phyloP scores from a whole-genome alignment of 805 yeast species.

The Teunomyces atbi region DNA sequence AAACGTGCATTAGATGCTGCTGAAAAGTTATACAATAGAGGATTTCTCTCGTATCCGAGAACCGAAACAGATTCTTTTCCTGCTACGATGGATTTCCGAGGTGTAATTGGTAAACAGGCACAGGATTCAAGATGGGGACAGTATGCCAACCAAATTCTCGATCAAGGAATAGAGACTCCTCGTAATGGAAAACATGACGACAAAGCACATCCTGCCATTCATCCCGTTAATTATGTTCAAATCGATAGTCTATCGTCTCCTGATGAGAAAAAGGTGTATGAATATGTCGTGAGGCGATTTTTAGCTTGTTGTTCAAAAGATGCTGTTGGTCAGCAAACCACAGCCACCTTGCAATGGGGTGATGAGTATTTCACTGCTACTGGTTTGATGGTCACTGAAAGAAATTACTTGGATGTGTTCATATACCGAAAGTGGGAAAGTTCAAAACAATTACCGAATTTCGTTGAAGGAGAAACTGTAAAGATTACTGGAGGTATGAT shows the following conservation, averaged over 20 bases:
- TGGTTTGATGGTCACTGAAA: constrained; percentile 73
- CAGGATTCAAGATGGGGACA: constrained; percentile 64
- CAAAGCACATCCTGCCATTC: constrained; percentile 98
- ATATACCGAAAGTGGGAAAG: constrained; percentile 79
- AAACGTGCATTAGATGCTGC: constrained; percentile 75
- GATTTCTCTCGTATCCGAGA: constrained; percentile 92
- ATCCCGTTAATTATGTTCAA: constrained; percentile 64
- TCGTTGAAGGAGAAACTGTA: constrained; percentile 56
- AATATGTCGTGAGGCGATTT: constrained; percentile 80
- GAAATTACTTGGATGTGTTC: constrained; percentile 79
- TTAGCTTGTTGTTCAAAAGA: constrained; percentile 90
- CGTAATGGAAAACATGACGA: constrained; percentile 83
- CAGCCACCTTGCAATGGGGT: constrained; percentile 72
- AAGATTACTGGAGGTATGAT: constrained; percentile 56
- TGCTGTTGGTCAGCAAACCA: constrained; percentile 73
- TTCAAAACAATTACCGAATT: constrained; percentile 59
- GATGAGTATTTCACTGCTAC: constrained; percentile 66
- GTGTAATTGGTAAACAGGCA: constrained; percentile 60
- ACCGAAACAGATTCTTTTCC: constrained; percentile 95
- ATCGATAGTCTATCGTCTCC: constrained; percentile 24
- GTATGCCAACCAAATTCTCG: constrained; percentile 50
- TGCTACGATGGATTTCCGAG: constrained; percentile 63
- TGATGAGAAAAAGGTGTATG: constrained; percentile 73
- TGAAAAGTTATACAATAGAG: constrained; percentile 79
- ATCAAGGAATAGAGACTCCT: constrained; percentile 55